Conservation (phyloP, 768 basidiomycete genomes). For the Mycena vitilis region DNA sequence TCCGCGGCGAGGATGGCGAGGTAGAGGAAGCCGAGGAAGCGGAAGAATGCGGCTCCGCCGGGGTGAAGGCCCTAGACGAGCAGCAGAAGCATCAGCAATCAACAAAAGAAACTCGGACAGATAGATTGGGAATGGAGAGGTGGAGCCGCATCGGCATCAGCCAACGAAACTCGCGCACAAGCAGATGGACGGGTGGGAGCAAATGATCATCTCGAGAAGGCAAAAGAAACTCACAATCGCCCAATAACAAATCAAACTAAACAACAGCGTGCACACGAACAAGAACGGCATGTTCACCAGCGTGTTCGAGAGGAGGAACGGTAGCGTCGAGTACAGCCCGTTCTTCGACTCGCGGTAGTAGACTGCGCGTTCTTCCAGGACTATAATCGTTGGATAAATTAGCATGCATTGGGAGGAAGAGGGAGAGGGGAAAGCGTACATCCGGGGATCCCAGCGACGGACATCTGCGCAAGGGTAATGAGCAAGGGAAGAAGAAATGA, state of each 20-base stretch:
- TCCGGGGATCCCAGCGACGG: conserved; percentile 69
- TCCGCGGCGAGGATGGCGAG: conserved; percentile 66
- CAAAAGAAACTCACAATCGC: conserved; percentile 53
- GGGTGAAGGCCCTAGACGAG: conserved; percentile 57
- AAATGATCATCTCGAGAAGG: background rate
- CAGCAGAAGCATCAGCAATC: too few relatives aligned
- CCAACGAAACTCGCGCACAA: too few relatives aligned
- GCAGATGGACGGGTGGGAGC: too few relatives aligned
- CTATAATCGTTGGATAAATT: conserved; percentile 36
- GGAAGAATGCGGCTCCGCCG: conserved; percentile 62
- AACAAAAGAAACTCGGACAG: too few relatives aligned
- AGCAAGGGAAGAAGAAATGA: background rate
- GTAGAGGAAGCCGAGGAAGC: conserved; percentile 65
- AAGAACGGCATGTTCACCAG: conserved; percentile 66
- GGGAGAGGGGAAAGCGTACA: conserved; percentile 43
- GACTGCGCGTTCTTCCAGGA: conserved; percentile 68
- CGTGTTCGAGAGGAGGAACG: conserved; percentile 67
- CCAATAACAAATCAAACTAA: conserved; percentile 64
- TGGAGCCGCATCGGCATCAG: too few relatives aligned
- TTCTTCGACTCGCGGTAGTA: conserved; percentile 69
- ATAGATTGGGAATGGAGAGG: too few relatives aligned
- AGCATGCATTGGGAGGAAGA: too few relatives aligned
- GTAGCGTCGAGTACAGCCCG: conserved; percentile 65
- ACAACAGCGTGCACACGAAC: conserved; percentile 60
- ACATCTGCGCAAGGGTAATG: conserved; percentile 52